Evolutionary conservation across 495 filamentous ascomycete species (phyloP).

Genomic region (Bacidia gigantensis): DNA sequence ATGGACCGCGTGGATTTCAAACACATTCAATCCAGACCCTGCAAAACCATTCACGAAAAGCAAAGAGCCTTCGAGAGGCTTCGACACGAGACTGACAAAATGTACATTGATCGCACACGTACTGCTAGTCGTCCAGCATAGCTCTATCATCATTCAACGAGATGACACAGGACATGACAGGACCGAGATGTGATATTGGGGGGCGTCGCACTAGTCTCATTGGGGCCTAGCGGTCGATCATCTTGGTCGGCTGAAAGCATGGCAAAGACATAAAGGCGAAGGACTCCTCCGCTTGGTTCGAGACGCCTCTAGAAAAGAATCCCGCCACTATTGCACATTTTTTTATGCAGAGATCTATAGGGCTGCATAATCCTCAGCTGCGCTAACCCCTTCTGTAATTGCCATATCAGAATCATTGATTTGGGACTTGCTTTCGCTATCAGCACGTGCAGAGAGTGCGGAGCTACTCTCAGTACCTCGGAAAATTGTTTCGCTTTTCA

Average conservation of each 20-base stretch:
- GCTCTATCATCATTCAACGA: slow-evolving; percentile 32
- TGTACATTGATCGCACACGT: slow-evolving; percentile 11
- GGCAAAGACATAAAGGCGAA: not conserved
- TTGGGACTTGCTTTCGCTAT: not conserved
- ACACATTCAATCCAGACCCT: slow-evolving; percentile 1
- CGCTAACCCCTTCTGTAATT: slow-evolving; percentile 1
- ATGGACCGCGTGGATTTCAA: slow-evolving; percentile 20
- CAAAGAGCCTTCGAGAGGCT: not conserved
- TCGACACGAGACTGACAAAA: not conserved
- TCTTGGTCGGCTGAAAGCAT: not conserved
- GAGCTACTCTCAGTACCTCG: not conserved
- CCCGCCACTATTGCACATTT: not conserved
- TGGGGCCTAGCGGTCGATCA: not conserved
- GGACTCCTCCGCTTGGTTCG: not conserved
- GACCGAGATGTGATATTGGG: not conserved
- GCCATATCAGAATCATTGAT: not conserved
- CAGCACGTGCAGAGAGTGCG: not conserved
- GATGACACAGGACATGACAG: not conserved
- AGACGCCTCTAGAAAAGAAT: not conserved
- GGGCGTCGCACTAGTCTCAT: not conserved
- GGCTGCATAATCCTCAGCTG: not conserved
- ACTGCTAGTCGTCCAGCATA: slow-evolving; percentile 23
- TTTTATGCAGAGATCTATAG: not conserved
- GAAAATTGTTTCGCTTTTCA: not conserved
- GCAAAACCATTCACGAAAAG: slow-evolving; percentile 8